Conservation (phyloP, 2,329 filamentous ascomycete genomes). For the Verticillium albo-atrum region DNA sequence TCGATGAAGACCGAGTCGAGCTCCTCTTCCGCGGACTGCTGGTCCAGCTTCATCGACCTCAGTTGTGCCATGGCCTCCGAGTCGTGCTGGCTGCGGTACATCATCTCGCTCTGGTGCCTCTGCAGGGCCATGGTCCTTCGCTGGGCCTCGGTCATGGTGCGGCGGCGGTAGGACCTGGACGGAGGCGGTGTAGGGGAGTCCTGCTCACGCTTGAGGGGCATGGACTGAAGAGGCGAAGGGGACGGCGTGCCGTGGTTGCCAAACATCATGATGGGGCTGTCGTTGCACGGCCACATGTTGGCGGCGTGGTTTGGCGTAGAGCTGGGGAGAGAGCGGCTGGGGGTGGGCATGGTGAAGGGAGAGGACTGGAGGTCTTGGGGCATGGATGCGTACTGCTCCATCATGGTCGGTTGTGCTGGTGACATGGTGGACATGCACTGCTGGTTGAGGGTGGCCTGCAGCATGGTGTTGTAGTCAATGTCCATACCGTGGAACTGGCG, state of each 20-base stretch:
- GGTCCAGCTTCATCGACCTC: conserved; percentile 10
- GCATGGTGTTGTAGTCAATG: conserved; percentile 32
- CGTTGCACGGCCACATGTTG: conserved; percentile 33
- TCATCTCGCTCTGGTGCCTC: conserved; percentile 25
- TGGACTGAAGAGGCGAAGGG: conserved; percentile 21
- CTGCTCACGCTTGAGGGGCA: conserved; percentile 19
- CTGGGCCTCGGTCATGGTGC: conserved; percentile 36
- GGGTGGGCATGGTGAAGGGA: conserved; percentile 12
- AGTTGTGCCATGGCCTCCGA: conserved; percentile 12
- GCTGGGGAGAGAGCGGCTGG: conserved; percentile 21
- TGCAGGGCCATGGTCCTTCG: conserved; percentile 40
- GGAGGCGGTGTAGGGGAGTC: conserved; percentile 18
- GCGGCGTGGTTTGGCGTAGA: conserved; percentile 32
- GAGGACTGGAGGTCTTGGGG: conserved; percentile 13
- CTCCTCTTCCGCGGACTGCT: conserved; percentile 10
- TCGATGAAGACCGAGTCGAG: conserved; percentile 8
- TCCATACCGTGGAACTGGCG: conserved; percentile 17
- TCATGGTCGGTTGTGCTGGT: neutral
- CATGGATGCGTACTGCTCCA: conserved; percentile 6
- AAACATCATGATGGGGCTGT: conserved; percentile 37
- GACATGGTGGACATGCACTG: conserved; percentile 12
- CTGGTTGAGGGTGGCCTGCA: conserved; percentile 20
- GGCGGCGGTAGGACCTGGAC: conserved; percentile 26
- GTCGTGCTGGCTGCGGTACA: conserved; percentile 11
- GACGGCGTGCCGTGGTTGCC: conserved; percentile 20